Base-by-base conservation (phyloP, 306 rosid species). In the Myrica gale region DNA sequence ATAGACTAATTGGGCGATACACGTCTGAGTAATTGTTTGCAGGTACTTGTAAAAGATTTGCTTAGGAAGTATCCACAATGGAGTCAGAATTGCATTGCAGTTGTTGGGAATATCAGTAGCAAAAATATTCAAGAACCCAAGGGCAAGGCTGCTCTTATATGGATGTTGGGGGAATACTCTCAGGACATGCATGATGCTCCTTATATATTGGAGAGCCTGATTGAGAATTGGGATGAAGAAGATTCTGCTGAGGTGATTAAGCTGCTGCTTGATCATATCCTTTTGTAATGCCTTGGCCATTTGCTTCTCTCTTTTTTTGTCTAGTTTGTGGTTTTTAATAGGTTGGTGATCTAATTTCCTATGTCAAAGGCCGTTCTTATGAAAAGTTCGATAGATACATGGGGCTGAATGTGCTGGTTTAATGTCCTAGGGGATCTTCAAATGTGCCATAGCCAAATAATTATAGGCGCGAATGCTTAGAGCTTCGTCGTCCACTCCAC, bases 61-160 rank as follows among this genome's bases (percentile, higher is more conserved):
- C 82, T 96, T 4, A 85, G 99, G 84, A 96, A 96, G 76, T 96
- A 96, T 88, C 99, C 99, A 71, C 99, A 96, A 67, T 96, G 99
- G 99, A 96, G 99, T 87, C 99, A 92, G 46, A 98, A 96, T 89
- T 96, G 99, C 87, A 96, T 96, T 76, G 98, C 99, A 47, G 99
- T 96, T 66, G 99, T 96, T 80, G 99, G 99, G 71, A 92, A 91
- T 80, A 96, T 96, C 84, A 96, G 99, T 89, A 90, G 98, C 87
- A 89, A 90, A 83, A 96, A 96, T 77, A 87, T 96, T 80, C 99
- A 96, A 83, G 99, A 96, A 81, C 96, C 99, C 54, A 89, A 92
- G 90, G 99, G 97, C 69, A 96, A 96, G 85, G 98, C 99, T 32
- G 99, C 99, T 78, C 97, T 96, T 71, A 90, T 90, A 85, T 96